Percentiles rank a stretch among this genome's conserved stretches.
These are phyloP conservation scores for Takakia lepidozioides DNA, from an alignment of 225 moss, liverwort and hornwort species.

Conservation along the genomic window DNA sequence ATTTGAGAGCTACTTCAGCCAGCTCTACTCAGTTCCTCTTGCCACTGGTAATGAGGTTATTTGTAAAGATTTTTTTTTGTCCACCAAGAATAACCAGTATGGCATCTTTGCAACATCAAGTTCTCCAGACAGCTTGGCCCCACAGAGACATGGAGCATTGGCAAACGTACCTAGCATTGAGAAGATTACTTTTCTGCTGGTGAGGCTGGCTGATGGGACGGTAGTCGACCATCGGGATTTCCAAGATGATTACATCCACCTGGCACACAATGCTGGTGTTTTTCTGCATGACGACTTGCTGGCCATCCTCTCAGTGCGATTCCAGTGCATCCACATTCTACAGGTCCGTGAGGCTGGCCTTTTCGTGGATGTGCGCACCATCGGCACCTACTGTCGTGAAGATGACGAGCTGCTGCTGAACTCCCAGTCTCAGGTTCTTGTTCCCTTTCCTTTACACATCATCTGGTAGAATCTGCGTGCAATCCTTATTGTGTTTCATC, in stretches of 20 bases:
- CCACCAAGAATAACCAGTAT: constrained; percentile 74
- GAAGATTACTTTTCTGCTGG: constrained; percentile 74
- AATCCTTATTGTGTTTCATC: no score
- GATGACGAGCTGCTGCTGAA: constrained; percentile 93
- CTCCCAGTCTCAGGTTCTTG: constrained; percentile 71
- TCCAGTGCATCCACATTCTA: constrained; percentile 77
- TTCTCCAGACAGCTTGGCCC: constrained; percentile 35
- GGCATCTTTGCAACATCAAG: constrained; percentile 92
- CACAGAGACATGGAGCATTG: constrained; percentile 50
- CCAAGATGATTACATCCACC: constrained; percentile 82
- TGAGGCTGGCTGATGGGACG: constrained; percentile 80
- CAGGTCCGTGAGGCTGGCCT: constrained; percentile 83
- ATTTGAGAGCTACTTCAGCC: constrained; percentile 79
- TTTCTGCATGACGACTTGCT: constrained; percentile 87
- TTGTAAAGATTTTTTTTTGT: constrained; percentile 91
- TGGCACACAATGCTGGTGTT: constrained; percentile 83
- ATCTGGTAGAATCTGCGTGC: no score
- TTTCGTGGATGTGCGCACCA: constrained; percentile 77
- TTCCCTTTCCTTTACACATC: no score
- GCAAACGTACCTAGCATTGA: constrained; percentile 75
- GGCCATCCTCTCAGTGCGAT: constrained; percentile 78
- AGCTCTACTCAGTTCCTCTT: constrained; percentile 60
- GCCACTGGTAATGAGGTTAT: constrained; percentile 59
- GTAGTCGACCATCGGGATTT: constrained; percentile 63
- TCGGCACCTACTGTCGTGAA: constrained; percentile 80